Conservation (phyloP, 495 filamentous ascomycete genomes). For the Hypoxylon subgilvum region DNA sequence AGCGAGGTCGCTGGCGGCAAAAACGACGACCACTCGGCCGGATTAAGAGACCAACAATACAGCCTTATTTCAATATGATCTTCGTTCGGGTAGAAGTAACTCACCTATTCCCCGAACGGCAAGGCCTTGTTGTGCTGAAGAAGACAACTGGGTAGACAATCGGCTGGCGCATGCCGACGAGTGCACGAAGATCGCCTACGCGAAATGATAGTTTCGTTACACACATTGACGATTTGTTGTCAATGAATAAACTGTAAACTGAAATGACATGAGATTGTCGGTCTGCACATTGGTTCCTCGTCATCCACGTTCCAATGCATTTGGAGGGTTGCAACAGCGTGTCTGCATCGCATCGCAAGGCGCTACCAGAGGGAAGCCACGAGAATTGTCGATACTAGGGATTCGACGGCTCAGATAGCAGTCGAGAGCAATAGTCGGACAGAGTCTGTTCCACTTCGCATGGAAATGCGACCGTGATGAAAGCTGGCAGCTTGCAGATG, state of each 20-base stretch:
- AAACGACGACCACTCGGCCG: slow-evolving; percentile 10
- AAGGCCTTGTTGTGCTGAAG: no score
- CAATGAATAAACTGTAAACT: neutral
- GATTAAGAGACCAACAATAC: slow-evolving; percentile 1
- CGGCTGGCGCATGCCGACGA: no score
- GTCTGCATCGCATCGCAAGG: slow-evolving; percentile 5
- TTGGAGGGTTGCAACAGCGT: neutral
- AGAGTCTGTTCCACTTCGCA: neutral
- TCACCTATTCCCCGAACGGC: neutral
- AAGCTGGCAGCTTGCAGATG: slow-evolving; percentile 24
- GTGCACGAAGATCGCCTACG: no score
- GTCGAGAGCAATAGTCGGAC: no score
- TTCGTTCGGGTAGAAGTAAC: neutral
- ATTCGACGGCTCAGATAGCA: no score
- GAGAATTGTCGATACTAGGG: slow-evolving; percentile 1
- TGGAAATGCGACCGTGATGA: slow-evolving; percentile 29
- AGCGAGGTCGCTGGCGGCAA: slow-evolving; percentile 28
- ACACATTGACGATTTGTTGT: no score
- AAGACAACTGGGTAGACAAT: neutral
- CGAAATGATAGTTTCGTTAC: no score
- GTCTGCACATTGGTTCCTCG: neutral
- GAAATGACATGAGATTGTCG: neutral
- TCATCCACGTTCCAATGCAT: neutral
- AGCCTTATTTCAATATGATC: neutral
- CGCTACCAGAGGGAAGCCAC: slow-evolving; percentile 11